phyloP scores from a whole-genome alignment of 169 alveolate genomes.

The Plasmodium gallinaceum region DNA sequence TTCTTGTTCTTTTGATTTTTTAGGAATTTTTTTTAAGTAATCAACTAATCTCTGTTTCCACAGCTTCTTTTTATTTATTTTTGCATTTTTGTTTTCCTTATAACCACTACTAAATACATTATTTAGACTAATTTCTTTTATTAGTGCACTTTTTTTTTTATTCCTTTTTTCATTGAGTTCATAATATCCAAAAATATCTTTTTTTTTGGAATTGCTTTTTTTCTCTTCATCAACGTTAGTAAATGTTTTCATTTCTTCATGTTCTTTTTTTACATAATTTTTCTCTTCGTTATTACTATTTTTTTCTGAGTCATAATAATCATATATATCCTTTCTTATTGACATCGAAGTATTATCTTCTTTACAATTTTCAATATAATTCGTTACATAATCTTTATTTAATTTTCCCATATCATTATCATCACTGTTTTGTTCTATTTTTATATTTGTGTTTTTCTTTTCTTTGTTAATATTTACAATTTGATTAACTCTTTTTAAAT shows the following conservation, averaged over 20 bases:
- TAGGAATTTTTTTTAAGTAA: constrained; percentile 50
- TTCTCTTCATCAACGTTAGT: neutral
- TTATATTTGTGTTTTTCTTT: constrained; percentile 37
- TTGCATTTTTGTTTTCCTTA: neutral
- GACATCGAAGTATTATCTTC: neutral
- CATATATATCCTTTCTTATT: constrained; percentile 12
- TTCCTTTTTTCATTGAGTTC: constrained; percentile 6
- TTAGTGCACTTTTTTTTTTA: neutral
- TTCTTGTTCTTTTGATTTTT: constrained; percentile 10
- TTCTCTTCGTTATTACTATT: neutral
- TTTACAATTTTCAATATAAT: neutral
- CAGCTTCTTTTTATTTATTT: constrained; percentile 14
- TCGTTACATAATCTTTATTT: neutral
- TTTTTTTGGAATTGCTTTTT: neutral
- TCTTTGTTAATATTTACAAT: no score
- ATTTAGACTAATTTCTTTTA: neutral
- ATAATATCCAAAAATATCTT: constrained; percentile 13
- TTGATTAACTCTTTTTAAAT: neutral
- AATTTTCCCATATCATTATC: neutral
- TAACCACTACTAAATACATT: neutral
- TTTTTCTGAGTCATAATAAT: neutral
- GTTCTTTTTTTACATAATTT: neutral
- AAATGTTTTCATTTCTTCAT: neutral
- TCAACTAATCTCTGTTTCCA: constrained; percentile 56
- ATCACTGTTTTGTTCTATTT: constrained; percentile 12